Evolutionary conservation across 1,284 basidiomycete genomes (phyloP), one percentile per base, ranked within the genome.

Genomic region (Cutaneotrichosporon cavernicola): DNA sequence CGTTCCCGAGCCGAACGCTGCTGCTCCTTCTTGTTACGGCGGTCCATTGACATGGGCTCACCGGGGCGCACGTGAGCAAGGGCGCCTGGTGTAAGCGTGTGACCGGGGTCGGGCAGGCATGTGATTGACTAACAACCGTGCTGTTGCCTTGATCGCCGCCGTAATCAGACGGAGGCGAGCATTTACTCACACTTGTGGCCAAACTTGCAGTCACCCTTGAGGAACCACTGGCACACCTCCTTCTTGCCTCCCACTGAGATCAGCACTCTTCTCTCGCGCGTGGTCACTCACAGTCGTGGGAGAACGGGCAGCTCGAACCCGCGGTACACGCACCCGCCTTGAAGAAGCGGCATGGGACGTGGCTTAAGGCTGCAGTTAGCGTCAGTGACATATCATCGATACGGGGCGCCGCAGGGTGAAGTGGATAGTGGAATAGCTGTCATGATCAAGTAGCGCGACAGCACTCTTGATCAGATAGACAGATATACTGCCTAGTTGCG

Each of bases 271-370:
- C 43, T 30, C 43, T 30, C n/a, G 13, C 50, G 30, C 26, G 6
- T 13, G 13, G 13, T 13, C 5, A 72, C 76, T 72, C 56, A 78
- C 76, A 36, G 38, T 77, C 76, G 64, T 98, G 95, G 38, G 93
- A 96, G 85, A 98, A 98, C 32, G 92, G 93, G 80, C 95, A 98
- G 30, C 90, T 90, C n/a, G 90, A 84, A 52, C 95, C 95, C 30
- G 95, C 95, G 13, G 94, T 96, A 82, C 95, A 95, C 31, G 88
- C 89, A 40, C 92, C 90, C 66, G 91, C 90, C 78, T 90, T 92
- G 88, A 90, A 97, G 86, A 99, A 98, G 82, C 97, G 93, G 85
- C 96, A 99, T 3, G 95, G 95, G 31, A 99, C 96, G 84, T 97
- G 95, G 13, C 91, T 92, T 61, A 98, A 86, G 21, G 71, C 71